These are phyloP conservation scores for Coniochaeta sp. DNA, from an alignment of 2,329 filamentous ascomycete genomes.

Conservation along the genomic window DNA sequence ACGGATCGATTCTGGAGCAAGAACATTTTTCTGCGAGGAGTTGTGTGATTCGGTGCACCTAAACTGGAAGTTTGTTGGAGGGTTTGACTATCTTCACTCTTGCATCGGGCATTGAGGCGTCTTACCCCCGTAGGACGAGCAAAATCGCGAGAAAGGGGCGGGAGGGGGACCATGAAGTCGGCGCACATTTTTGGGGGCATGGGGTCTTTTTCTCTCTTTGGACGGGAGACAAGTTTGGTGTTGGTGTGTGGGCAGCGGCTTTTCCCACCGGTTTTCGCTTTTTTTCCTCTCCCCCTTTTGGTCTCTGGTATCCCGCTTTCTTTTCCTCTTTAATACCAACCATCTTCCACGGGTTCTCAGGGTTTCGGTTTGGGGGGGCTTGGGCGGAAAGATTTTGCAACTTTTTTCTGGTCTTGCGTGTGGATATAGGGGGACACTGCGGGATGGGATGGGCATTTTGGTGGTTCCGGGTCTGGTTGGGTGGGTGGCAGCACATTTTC, in stretches of 20 bases:
- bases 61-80: neutral
- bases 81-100: neutral
- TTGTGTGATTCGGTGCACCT: neutral
- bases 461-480: neutral
- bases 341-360: neutral
- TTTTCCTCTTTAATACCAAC: neutral
- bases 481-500: neutral
- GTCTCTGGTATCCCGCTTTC: neutral
- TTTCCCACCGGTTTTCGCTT: neutral
- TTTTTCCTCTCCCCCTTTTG: neutral
- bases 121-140: neutral
- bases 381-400: neutral
- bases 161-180: neutral
- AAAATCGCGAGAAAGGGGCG: neutral
- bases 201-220: neutral
- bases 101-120: neutral
- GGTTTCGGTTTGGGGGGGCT: neutral
- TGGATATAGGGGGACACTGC: neutral
- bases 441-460: neutral
- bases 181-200: neutral
- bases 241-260: neutral
- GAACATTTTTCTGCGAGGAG: neutral
- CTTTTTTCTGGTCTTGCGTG: neutral
- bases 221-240: neutral
- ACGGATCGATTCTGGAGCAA: neutral